Percentiles rank a stretch among this genome's conserved stretches.
Conservation (phyloP, 2,329 filamentous ascomycete species). For the Trichoderma citrinoviride region DNA sequence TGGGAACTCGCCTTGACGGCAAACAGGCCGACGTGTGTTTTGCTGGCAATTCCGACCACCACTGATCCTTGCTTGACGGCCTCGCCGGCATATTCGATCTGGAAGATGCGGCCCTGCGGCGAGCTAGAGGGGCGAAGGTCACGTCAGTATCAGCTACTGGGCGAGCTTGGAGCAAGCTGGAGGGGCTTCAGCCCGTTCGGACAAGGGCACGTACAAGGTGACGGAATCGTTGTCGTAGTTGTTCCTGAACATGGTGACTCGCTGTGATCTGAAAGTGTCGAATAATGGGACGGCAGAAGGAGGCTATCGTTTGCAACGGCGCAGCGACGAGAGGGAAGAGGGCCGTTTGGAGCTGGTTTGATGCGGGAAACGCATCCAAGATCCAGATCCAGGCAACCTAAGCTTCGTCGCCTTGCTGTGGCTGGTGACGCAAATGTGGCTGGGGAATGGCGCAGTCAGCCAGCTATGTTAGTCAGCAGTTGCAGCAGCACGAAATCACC, state of each 20-base stretch:
- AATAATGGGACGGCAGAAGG: background rate
- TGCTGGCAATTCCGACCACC: slow-evolving; percentile 94
- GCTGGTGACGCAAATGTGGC: slow-evolving; percentile 9
- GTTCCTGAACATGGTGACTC: slow-evolving; percentile 88
- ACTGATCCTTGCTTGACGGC: slow-evolving; percentile 99
- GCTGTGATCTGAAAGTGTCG: slow-evolving; percentile 15
- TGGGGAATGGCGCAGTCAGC: slow-evolving; percentile 21
- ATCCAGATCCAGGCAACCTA: slow-evolving; percentile 33
- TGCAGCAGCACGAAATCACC: background rate
- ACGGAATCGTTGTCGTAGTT: slow-evolving; percentile 99
- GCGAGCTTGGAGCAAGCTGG: slow-evolving; percentile 24
- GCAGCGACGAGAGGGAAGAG: slow-evolving; percentile 4
- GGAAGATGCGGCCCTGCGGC: slow-evolving; percentile 98
- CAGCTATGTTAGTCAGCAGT: slow-evolving; percentile 1
- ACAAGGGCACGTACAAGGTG: slow-evolving; percentile 74
- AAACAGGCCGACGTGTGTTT: slow-evolving; percentile 93
- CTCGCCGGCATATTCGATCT: slow-evolving; percentile 98
- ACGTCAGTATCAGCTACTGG: slow-evolving; percentile 9
- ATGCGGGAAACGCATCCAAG: slow-evolving; percentile 24
- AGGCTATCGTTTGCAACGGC: slow-evolving; percentile 17
- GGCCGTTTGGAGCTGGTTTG: slow-evolving; percentile 8
- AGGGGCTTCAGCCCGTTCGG: slow-evolving; percentile 15
- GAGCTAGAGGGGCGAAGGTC: slow-evolving; percentile 62
- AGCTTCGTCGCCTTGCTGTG: slow-evolving; percentile 37
- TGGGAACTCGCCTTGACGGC: slow-evolving; percentile 76